Conservation (phyloP, 2,329 filamentous ascomycete species). For the Alternaria triticina region DNA sequence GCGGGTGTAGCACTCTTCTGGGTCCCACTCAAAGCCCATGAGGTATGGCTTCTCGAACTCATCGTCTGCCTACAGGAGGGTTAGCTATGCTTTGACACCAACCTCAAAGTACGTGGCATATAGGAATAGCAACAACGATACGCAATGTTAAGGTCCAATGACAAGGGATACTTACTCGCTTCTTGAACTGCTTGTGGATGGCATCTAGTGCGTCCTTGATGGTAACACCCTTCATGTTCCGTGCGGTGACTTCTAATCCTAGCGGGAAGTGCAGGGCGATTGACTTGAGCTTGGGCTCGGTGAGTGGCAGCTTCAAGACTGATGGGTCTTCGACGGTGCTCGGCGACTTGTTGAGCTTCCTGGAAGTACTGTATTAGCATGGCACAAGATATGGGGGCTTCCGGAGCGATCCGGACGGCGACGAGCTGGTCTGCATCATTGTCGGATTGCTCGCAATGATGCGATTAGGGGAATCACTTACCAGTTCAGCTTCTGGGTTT, state of each 20-base stretch:
- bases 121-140: neutral
- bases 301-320: slow-evolving; percentile 80
- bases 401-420: slow-evolving; percentile 15
- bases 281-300: slow-evolving; percentile 85
- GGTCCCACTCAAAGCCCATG: slow-evolving; percentile 95
- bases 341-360: slow-evolving; percentile 93
- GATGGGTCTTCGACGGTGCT: slow-evolving; percentile 80
- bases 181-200: slow-evolving; percentile 96
- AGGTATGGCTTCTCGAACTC: slow-evolving; percentile 88
- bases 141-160: neutral
- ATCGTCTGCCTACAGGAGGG: slow-evolving; percentile 70
- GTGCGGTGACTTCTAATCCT: slow-evolving; percentile 84
- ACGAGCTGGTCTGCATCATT: neutral
- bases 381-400: neutral
- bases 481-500: slow-evolving; percentile 90
- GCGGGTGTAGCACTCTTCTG: slow-evolving; percentile 86
- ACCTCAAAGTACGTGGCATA: neutral
- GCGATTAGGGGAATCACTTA: slow-evolving; percentile 55
- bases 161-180: slow-evolving; percentile 70
- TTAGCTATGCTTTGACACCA: slow-evolving; percentile 21
- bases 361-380: slow-evolving; percentile 49
- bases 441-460: neutral
- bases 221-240: slow-evolving; percentile 92
- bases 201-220: slow-evolving; percentile 97
- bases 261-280: slow-evolving; percentile 92